Conservation (phyloP, 306 rosid species). For the Potentilla sterilis region DNA sequence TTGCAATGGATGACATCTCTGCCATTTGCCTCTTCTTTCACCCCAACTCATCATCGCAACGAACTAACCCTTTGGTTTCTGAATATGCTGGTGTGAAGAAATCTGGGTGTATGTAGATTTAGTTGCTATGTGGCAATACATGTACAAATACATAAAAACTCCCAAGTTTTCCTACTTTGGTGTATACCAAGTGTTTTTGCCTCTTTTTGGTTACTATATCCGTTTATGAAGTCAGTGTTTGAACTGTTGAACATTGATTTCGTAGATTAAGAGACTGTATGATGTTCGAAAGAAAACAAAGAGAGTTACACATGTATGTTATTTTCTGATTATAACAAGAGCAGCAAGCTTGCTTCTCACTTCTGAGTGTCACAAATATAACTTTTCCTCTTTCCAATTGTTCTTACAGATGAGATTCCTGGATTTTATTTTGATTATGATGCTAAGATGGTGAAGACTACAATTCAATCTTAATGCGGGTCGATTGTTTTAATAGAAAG, state of each 20-base stretch:
- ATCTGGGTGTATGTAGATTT: constrained; percentile 1
- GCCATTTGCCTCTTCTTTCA: constrained; percentile 69
- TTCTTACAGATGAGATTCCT: background rate
- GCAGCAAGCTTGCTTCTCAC: background rate
- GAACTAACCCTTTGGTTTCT: constrained; percentile 13
- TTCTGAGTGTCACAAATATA: background rate
- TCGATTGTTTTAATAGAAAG: background rate
- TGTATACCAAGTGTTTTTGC: background rate
- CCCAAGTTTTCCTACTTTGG: background rate
- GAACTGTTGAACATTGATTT: background rate
- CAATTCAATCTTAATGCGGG: background rate
- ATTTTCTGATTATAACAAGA: background rate
- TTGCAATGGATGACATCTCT: constrained; percentile 73
- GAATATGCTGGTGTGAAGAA: constrained; percentile 6
- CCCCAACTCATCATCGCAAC: constrained; percentile 24
- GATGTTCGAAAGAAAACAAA: background rate
- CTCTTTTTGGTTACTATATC: background rate
- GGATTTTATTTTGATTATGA: background rate
- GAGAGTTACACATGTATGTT: background rate
- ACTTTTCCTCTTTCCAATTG: background rate
- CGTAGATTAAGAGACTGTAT: background rate
- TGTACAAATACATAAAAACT: background rate
- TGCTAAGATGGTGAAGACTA: background rate
- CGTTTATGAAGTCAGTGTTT: background rate
- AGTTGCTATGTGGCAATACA: background rate